These are phyloP conservation scores for Sextonia rubra DNA, from an alignment of 164 flowering plant species.

Conservation along the genomic window DNA sequence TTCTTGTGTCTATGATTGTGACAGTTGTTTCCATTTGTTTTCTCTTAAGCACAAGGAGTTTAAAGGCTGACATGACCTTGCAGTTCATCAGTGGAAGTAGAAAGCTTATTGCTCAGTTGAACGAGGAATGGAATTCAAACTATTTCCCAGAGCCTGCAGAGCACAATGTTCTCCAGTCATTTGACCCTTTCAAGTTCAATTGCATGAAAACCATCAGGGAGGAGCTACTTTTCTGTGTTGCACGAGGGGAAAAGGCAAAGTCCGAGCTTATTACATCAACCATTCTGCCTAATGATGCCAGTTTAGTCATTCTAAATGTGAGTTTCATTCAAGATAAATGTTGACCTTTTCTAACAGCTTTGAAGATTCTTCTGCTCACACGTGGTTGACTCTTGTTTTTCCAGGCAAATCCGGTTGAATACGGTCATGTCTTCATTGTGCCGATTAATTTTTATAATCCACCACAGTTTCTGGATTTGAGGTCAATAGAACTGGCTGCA, in stretches of 20 bases:
- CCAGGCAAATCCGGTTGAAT: constrained; percentile 32
- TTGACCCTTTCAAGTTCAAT: constrained; percentile 10
- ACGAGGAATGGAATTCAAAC: constrained; percentile 16
- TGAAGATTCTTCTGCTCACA: neutral
- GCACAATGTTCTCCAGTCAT: neutral
- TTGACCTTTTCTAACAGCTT: neutral
- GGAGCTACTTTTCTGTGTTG: constrained; percentile 26
- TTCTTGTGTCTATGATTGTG: neutral
- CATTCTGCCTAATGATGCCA: constrained; percentile 20
- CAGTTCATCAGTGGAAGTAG: constrained; percentile 26
- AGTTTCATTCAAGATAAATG: neutral
- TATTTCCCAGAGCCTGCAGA: neutral
- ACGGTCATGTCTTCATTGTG: constrained; percentile 34
- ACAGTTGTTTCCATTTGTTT: too few relatives aligned
- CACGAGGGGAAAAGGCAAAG: constrained; percentile 18
- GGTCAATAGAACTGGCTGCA: constrained; percentile 21
- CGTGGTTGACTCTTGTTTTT: neutral
- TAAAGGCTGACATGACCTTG: neutral
- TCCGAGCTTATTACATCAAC: constrained; percentile 24
- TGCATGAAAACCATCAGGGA: constrained; percentile 11
- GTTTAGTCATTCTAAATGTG: constrained; percentile 25
- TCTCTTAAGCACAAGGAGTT: neutral
- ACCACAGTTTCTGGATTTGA: constrained; percentile 14
- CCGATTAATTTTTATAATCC: constrained; percentile 11
- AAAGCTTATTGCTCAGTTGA: constrained; percentile 31